phyloP scores from a whole-genome alignment of 768 basidiomycete species.

The Phanerodontia chrysosporium region DNA sequence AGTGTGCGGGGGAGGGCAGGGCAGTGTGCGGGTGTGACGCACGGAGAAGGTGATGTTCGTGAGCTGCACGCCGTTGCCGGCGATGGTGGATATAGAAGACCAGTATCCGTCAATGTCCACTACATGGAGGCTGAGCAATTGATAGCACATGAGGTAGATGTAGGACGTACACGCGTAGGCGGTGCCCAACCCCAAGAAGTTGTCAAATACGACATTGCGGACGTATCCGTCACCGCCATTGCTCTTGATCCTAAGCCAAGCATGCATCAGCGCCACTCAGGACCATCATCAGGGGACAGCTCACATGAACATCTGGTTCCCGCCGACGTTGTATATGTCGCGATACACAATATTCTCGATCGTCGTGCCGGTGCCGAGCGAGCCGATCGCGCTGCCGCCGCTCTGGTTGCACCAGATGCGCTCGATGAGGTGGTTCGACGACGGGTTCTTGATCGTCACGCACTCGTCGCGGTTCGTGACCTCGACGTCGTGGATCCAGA shows the following conservation, averaged over 20 bases:
- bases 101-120: constrained; percentile 27
- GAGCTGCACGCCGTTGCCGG: constrained; percentile 24
- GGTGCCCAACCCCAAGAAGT: constrained; percentile 24
- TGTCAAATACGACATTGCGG: constrained; percentile 25
- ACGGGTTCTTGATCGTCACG: constrained; percentile 28
- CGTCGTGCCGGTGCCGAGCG: constrained; percentile 22
- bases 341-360: constrained; percentile 25
- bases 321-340: constrained; percentile 26
- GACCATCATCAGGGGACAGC: neutral
- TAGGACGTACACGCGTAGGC: constrained; percentile 19
- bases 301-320: constrained; percentile 28
- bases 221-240: constrained; percentile 23
- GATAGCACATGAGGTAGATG: neutral
- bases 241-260: constrained; percentile 19
- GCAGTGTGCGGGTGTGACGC: neutral
- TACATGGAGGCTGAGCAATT: neutral
- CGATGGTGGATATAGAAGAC: constrained; percentile 18
- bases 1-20: too few species aligned
- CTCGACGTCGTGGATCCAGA: constrained; percentile 30
- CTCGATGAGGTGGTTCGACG: constrained; percentile 26
- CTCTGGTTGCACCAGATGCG: constrained; percentile 31
- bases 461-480: constrained; percentile 31
- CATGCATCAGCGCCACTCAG: neutral
- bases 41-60: constrained; percentile 27
- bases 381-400: constrained; percentile 28